Base-by-base conservation (phyloP, 2,329 filamentous ascomycete species). In the Berkeleyomyces basicola region DNA sequence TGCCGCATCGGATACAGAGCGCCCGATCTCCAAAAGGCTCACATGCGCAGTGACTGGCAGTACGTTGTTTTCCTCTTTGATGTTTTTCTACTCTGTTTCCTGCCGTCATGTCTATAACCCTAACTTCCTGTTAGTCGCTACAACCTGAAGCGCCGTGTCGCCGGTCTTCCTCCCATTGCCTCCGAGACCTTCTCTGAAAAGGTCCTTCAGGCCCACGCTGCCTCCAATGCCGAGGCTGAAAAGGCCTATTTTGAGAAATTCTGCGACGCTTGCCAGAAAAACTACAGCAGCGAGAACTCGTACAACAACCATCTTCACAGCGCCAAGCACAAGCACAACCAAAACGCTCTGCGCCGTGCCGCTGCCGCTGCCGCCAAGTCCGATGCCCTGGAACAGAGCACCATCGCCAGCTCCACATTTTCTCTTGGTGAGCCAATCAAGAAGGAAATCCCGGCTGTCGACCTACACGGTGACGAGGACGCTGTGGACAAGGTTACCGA, bases 21-120 rank as follows among this genome's bases (percentile, higher is more conserved):
- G 71, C 90, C 88, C 72, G 92, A 97, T 71, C 80, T 95, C 63
- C 93, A 99, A 76, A 86, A 93, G 72, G 85, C 83, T 44, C 93
- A 99, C 72, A 99, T 99, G 93, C 90, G 93, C 74, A 93, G 87
- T 69, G 93, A 99, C 76, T 99, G 93, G 93, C 92, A 99, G 87
- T 93, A 80, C 76, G 88, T 85, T 4, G 61, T 66, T 40, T 42
- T 58, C 58, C 64, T 39, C 60, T 14, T 43, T 46, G n/a, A 6
- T 37, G 31, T 16, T 36, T 36, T 53, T 61, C 6, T 3, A 36
- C 9, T 3, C n/a, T 23, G 6, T 37, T 7, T 4, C 11, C 31
- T 23, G 31, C 31, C 46, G n/a, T 23, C 16, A 10, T 36, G 39
- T 3, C 9, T 53, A 47, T 40, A 55, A 63, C 33, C 44, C 55